These are phyloP conservation scores for Purpureocillium lavendulum DNA, from an alignment of 2,329 filamentous ascomycete genomes.

Conservation along the genomic window DNA sequence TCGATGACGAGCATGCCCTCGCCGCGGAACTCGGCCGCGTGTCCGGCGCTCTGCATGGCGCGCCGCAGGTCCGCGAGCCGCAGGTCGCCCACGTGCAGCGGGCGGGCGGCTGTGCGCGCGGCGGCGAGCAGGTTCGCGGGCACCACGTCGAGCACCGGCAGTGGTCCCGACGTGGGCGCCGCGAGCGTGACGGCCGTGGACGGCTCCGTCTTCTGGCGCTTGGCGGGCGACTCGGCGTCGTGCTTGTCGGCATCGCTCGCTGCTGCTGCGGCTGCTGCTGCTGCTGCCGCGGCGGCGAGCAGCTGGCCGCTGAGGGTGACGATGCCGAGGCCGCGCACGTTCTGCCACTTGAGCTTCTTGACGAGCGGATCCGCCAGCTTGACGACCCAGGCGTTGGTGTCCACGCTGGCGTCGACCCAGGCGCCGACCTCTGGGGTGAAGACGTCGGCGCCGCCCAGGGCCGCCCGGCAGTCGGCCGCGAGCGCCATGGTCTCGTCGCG, in stretches of 20 bases:
- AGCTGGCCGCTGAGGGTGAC: slow-evolving; percentile 80
- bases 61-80: slow-evolving; percentile 80
- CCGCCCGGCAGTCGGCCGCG: slow-evolving; percentile 69
- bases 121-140: slow-evolving; percentile 58
- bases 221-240: slow-evolving; percentile 36
- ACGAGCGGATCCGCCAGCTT: slow-evolving; percentile 80
- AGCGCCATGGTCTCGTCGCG: slow-evolving; percentile 69
- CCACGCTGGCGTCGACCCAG: slow-evolving; percentile 81
- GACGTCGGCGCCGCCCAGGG: slow-evolving; percentile 61
- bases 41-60: slow-evolving; percentile 72
- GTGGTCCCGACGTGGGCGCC: slow-evolving; percentile 14
- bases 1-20: slow-evolving; percentile 90
- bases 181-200: slow-evolving; percentile 12
- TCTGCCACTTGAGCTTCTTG: slow-evolving; percentile 88
- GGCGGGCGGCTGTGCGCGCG: slow-evolving; percentile 69
- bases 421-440: slow-evolving; percentile 73
- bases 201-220: slow-evolving; percentile 38
- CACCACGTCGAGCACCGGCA: slow-evolving; percentile 46
- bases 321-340: slow-evolving; percentile 79
- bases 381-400: slow-evolving; percentile 95
- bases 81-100: slow-evolving; percentile 89
- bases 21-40: slow-evolving; percentile 85
- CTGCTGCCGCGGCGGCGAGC: slow-evolving; percentile 28
- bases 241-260: slow-evolving; percentile 38
- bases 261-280: slow-evolving; percentile 39